Conservation (phyloP, 495 filamentous ascomycete genomes). For the Xylaria flabelliformis region DNA sequence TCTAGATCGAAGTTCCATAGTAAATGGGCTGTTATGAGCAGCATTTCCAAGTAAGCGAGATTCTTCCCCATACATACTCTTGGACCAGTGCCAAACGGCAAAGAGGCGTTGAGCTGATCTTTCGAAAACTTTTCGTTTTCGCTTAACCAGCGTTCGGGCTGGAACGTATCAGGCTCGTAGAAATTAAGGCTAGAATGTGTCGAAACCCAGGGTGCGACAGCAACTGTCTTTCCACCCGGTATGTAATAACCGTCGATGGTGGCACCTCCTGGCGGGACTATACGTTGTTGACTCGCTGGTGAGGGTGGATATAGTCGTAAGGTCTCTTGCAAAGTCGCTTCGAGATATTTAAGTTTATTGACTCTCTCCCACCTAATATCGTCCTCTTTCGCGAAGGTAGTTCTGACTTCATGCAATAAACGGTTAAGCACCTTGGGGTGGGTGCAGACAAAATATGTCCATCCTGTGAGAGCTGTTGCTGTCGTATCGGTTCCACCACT, state of each 20-base stretch:
- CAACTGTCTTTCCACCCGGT: slow-evolving; percentile 42
- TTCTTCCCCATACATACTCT: slow-evolving; percentile 65
- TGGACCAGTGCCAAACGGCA: slow-evolving; percentile 61
- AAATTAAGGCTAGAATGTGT: slow-evolving; percentile 37
- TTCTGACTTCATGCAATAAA: slow-evolving; percentile 30
- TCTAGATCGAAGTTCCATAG: slow-evolving; percentile 57
- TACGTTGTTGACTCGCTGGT: slow-evolving; percentile 51
- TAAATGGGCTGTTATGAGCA: slow-evolving; percentile 52
- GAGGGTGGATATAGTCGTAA: slow-evolving; percentile 61
- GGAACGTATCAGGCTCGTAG: slow-evolving; percentile 47
- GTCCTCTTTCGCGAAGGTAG: slow-evolving; percentile 16
- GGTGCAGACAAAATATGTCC: slow-evolving; percentile 29
- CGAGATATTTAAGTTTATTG: slow-evolving; percentile 54
- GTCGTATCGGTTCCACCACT: slow-evolving; percentile 37
- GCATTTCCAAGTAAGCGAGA: slow-evolving; percentile 51
- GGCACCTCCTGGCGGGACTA: slow-evolving; percentile 52
- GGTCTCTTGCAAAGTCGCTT: slow-evolving; percentile 60
- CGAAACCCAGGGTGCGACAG: slow-evolving; percentile 32
- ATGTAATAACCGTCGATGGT: slow-evolving; percentile 54
- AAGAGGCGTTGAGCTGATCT: slow-evolving; percentile 56
- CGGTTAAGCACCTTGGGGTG: slow-evolving; percentile 24
- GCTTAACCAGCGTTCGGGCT: slow-evolving; percentile 59
- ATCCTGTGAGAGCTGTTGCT: slow-evolving; percentile 26
- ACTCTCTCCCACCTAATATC: slow-evolving; percentile 31
- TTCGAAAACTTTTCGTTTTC: slow-evolving; percentile 47